These are phyloP conservation scores for Choanephora cucurbitarum DNA, from an alignment of 371 early-diverging fungal species.

Conservation along the genomic window DNA sequence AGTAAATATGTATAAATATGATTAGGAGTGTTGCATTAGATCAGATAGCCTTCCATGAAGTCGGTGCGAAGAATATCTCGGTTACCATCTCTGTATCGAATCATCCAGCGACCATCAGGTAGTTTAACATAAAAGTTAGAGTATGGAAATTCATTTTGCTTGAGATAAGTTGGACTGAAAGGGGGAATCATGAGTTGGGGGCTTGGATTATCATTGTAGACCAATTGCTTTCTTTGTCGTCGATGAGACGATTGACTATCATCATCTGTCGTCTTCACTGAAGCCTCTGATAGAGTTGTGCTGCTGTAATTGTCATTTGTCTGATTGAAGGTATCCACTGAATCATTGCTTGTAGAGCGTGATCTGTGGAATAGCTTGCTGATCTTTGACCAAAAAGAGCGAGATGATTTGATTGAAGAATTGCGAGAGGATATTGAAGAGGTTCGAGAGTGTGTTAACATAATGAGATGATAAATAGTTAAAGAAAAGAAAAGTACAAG, in stretches of 20 bases:
- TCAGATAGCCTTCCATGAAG: slow-evolving; percentile 43
- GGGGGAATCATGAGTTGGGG: slow-evolving; percentile 40
- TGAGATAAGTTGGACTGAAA: slow-evolving; percentile 49
- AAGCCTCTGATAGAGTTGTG: slow-evolving; percentile 20
- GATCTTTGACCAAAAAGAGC: slow-evolving; percentile 24
- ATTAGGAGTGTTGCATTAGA: slow-evolving; percentile 8
- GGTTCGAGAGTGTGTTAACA: slow-evolving; percentile 11
- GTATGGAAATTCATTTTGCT: slow-evolving; percentile 48
- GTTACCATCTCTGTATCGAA: slow-evolving; percentile 48
- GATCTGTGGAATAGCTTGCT: slow-evolving; percentile 14
- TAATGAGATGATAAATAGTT: neutral
- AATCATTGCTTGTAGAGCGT: neutral
- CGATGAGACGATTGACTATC: slow-evolving; percentile 7
- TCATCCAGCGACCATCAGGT: slow-evolving; percentile 52
- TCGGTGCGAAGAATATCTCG: slow-evolving; percentile 49
- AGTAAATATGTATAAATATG: too few species aligned
- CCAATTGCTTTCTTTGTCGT: slow-evolving; percentile 28
- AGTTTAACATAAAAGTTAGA: slow-evolving; percentile 51
- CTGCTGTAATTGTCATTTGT: slow-evolving; percentile 16
- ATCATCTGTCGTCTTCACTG: slow-evolving; percentile 13
- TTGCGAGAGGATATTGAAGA: slow-evolving; percentile 4
- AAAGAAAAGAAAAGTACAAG: neutral
- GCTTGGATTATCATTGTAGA: slow-evolving; percentile 7
- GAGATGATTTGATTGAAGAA: slow-evolving; percentile 18
- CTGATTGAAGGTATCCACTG: neutral